phyloP scores from a whole-genome alignment of 2,329 filamentous ascomycete genomes.

The Fonsecaea multimorphosa region DNA sequence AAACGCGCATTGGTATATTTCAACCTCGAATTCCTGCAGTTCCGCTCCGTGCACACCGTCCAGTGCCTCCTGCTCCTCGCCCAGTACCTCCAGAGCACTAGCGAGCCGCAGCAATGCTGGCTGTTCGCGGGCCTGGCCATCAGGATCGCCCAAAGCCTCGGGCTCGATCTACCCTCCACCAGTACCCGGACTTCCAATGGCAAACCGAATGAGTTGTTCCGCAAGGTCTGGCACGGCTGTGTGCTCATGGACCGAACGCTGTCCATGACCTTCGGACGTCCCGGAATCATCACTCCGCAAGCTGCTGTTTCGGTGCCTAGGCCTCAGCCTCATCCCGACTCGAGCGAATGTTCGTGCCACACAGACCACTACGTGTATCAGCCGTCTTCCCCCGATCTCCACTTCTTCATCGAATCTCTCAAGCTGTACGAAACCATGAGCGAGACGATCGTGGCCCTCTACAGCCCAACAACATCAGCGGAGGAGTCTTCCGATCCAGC shows the following conservation, averaged over 20 bases:
- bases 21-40: slow-evolving; percentile 48
- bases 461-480: slow-evolving; percentile 8
- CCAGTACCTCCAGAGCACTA: slow-evolving; percentile 59
- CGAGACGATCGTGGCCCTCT: slow-evolving; percentile 23
- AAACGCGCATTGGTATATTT: slow-evolving; percentile 52
- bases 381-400: slow-evolving; percentile 10
- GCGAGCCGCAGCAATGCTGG: slow-evolving; percentile 58
- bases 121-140: slow-evolving; percentile 56
- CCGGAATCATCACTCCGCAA: slow-evolving; percentile 26
- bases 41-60: slow-evolving; percentile 53
- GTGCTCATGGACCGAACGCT: slow-evolving; percentile 46
- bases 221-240: slow-evolving; percentile 46
- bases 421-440: slow-evolving; percentile 27
- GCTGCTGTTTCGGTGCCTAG: slow-evolving; percentile 22
- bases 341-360: not conserved
- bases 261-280: slow-evolving; percentile 28
- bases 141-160: slow-evolving; percentile 56
- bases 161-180: slow-evolving; percentile 53
- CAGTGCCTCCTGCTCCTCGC: slow-evolving; percentile 57
- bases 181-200: slow-evolving; percentile 39
- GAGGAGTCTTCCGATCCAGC: too few species aligned
- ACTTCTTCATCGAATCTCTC: slow-evolving; percentile 30
- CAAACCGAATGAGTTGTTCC: slow-evolving; percentile 40
- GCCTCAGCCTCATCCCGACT: slow-evolving; percentile 16
- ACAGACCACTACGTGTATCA: slow-evolving; percentile 6